Conservation (phyloP, 2,329 filamentous ascomycete genomes). For the Aureobasidium sp. region DNA sequence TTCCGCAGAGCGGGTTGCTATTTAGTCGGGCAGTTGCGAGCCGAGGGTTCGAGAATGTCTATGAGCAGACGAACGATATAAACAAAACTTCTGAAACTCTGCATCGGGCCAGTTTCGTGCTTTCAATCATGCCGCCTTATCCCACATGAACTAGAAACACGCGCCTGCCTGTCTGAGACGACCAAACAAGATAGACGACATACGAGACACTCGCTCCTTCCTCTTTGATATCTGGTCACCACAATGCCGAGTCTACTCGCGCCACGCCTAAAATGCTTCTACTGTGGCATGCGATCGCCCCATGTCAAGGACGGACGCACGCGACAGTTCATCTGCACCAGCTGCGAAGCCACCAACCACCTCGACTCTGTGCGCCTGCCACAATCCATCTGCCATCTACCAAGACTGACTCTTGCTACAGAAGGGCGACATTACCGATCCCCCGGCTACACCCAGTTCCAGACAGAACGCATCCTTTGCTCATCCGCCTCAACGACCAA, state of each 20-base stretch:
- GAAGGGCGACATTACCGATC: slow-evolving; percentile 86
- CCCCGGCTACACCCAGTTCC: slow-evolving; percentile 54
- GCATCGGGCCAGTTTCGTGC: background rate
- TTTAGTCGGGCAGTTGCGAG: background rate
- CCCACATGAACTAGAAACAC: background rate
- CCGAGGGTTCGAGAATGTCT: slow-evolving; percentile 8
- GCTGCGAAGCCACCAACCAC: slow-evolving; percentile 83
- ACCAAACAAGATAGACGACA: background rate
- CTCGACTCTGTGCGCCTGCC: slow-evolving; percentile 64
- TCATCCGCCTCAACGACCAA: slow-evolving; percentile 21
- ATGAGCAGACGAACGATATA: background rate
- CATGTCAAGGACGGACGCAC: slow-evolving; percentile 52
- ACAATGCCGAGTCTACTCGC: slow-evolving; percentile 17
- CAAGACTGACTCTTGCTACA: slow-evolving; percentile 30
- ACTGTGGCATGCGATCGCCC: slow-evolving; percentile 65
- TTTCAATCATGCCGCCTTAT: background rate
- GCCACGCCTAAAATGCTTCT: slow-evolving; percentile 57
- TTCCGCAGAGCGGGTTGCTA: background rate
- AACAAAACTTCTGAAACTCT: background rate
- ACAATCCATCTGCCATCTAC: slow-evolving; percentile 2
- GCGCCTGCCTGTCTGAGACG: background rate
- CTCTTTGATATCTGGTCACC: background rate
- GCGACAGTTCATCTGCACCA: slow-evolving; percentile 63
- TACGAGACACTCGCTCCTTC: background rate
- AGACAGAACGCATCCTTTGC: slow-evolving; percentile 41